phyloP scores from a whole-genome alignment of 441 rosid species.

The Erodium trifolium region DNA sequence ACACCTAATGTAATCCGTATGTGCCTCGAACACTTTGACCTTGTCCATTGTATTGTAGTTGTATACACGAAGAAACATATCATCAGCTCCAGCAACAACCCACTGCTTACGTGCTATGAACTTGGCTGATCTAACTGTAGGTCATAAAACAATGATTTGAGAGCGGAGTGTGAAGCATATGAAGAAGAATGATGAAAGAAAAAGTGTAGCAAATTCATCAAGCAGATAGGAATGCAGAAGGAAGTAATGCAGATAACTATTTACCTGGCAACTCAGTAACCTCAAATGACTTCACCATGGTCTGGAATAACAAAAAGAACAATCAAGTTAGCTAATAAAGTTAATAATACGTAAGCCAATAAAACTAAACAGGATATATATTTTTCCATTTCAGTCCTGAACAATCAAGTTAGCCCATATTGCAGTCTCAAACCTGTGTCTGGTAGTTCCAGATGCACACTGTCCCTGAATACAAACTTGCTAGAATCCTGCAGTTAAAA shows the following conservation, averaged over 20 bases:
- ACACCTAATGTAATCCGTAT: constrained; percentile 71
- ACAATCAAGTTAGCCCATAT: not conserved
- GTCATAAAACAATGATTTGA: constrained; percentile 18
- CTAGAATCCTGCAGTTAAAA: constrained; percentile 47
- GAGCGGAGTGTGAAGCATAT: constrained; percentile 11
- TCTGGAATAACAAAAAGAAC: constrained; percentile 30
- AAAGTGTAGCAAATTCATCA: not conserved
- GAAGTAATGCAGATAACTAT: constrained; percentile 6
- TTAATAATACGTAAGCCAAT: not conserved
- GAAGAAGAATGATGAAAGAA: constrained; percentile 10
- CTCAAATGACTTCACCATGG: constrained; percentile 51
- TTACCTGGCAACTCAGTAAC: constrained; percentile 62
- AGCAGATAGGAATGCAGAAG: constrained; percentile 1
- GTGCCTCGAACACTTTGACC: constrained; percentile 79
- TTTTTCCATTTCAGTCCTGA: not conserved
- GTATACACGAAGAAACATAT: constrained; percentile 59
- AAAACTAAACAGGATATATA: not conserved
- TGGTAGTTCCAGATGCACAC: constrained; percentile 74
- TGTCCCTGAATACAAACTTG: constrained; percentile 70
- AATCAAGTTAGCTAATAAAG: constrained; percentile 20
- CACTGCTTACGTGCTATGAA: constrained; percentile 63
- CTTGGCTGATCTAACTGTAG: constrained; percentile 67
- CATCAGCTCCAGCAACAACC: constrained; percentile 78
- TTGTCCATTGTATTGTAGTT: constrained; percentile 70
- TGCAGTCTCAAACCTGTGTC: constrained; percentile 43